Conservation (phyloP, 2,329 filamentous ascomycete genomes). For the Onygena corvina region DNA sequence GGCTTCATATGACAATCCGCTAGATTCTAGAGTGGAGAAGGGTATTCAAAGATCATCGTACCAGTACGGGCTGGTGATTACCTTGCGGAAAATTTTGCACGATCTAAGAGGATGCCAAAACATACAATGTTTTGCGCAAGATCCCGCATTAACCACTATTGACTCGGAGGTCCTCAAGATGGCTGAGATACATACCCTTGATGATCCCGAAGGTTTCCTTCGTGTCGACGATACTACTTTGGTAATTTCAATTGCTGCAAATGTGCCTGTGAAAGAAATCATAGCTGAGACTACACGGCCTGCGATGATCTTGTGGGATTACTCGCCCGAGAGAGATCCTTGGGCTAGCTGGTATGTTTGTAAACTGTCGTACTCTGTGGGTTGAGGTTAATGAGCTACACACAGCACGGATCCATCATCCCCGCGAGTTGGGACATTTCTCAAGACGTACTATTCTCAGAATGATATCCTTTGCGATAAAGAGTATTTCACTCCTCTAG, state of each 20-base stretch:
- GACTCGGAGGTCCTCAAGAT: constrained; percentile 16
- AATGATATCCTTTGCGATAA: constrained; percentile 9
- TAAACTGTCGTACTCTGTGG: not conserved
- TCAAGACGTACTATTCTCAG: constrained; percentile 8
- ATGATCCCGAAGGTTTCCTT: constrained; percentile 27
- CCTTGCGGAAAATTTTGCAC: constrained; percentile 16
- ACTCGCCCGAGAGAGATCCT: constrained; percentile 6
- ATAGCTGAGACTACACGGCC: constrained; percentile 31
- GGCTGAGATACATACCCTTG: constrained; percentile 18
- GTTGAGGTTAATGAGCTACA: not conserved
- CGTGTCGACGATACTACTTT: constrained; percentile 29
- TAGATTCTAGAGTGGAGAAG: not conserved
- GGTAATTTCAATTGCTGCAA: constrained; percentile 27
- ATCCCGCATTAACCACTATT: constrained; percentile 20
- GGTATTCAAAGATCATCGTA: not conserved
- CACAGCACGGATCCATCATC: constrained; percentile 10
- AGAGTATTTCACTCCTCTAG: constrained; percentile 6
- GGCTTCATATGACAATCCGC: not conserved
- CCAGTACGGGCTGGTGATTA: constrained; percentile 22
- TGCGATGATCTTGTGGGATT: constrained; percentile 23
- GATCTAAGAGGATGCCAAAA: not conserved
- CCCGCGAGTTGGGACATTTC: constrained; percentile 7
- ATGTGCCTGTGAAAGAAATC: constrained; percentile 29
- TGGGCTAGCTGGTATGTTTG: not conserved
- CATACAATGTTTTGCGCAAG: constrained; percentile 21